Evolutionary conservation across 345 rosid species (phyloP).

Genomic region (Euphorbia peplus): DNA sequence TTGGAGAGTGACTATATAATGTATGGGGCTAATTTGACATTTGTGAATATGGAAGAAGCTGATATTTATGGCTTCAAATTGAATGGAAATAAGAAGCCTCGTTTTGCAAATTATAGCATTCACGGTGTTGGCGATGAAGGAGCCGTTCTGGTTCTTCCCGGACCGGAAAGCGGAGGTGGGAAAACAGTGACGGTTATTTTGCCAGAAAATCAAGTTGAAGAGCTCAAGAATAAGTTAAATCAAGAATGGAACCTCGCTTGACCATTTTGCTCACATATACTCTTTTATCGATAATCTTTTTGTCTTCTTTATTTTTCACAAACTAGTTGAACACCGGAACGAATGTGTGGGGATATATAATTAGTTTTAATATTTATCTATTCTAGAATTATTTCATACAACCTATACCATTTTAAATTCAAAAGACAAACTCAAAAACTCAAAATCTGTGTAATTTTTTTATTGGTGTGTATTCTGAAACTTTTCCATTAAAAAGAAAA

Average conservation of each 20-base stretch:
- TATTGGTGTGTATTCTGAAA: too few relatives aligned
- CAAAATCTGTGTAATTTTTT: too few relatives aligned
- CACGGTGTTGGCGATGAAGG: constrained; percentile 66
- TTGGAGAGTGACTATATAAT: constrained; percentile 40
- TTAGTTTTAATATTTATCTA: too few relatives aligned
- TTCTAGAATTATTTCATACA: too few relatives aligned
- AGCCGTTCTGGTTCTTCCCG: constrained; percentile 41
- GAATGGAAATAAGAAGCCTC: constrained; percentile 44
- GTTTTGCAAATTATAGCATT: constrained; percentile 42
- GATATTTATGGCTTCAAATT: constrained; percentile 44
- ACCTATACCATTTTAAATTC: too few relatives aligned
- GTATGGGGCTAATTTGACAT: constrained; percentile 67
- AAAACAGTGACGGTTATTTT: constrained; percentile 38
- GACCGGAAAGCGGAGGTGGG: constrained; percentile 25
- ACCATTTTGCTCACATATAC: too few relatives aligned
- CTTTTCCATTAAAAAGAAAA: too few relatives aligned
- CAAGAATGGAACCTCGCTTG: constrained; percentile 18
- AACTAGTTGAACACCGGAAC: too few relatives aligned
- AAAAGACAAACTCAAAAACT: too few relatives aligned
- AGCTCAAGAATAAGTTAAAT: constrained; percentile 35
- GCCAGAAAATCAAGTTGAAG: constrained; percentile 36
- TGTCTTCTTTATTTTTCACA: too few relatives aligned
- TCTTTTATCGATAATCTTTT: too few relatives aligned
- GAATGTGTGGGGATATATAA: too few relatives aligned
- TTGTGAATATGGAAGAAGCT: constrained; percentile 51